Base-by-base conservation (phyloP, 2,329 filamentous ascomycete genomes). In the Fusarium compactum region DNA sequence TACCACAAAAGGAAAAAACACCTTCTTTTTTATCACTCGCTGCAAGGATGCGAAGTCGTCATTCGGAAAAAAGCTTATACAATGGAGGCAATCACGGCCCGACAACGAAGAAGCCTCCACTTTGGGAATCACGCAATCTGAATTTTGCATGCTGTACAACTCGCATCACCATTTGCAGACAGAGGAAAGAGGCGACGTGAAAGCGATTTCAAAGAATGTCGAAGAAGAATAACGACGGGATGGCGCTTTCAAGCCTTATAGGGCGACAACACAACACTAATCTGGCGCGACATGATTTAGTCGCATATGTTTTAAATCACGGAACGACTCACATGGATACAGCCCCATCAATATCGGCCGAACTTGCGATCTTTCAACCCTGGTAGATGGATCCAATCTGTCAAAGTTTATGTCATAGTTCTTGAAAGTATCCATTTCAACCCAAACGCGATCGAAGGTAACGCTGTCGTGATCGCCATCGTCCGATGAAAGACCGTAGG, bases 61-160 rank as follows among this genome's bases (percentile, higher is more conserved):
- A 70, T 70, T n/a, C 20, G 15, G 18, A 1, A 11, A 38, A 34
- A 70, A 68, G 63, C 27, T 56, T 65, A 70, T 70, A 52, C 18
- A 29, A 60, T 58, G 67, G 67, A 44, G 52, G 47, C 30, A 7
- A 10, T 25, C n/a, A 4, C 54, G 65, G 65, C n/a, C 45, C 66
- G 51, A 69, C 50, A 34, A 18, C 10, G 6, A 14, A 22, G 14
- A 9, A 14, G 40, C 29, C 32, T 40, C 59, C 68, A 62, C 68
- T 69, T 22, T 4, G 5, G 5, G 2, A 46, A 70, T 67, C 68
- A 70, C 68, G 68, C 59, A 65, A 70, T 70, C 46, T 25, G 38
- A 29, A 29, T 61, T 53, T 14, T 4, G 15, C 25, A 56, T 70
- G 51, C 47, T 64, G 55, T 71, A 16, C 24, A 20, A 25, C 11